Conservation (phyloP, 495 filamentous ascomycete species). For the Aspergillus egyptiacus region DNA sequence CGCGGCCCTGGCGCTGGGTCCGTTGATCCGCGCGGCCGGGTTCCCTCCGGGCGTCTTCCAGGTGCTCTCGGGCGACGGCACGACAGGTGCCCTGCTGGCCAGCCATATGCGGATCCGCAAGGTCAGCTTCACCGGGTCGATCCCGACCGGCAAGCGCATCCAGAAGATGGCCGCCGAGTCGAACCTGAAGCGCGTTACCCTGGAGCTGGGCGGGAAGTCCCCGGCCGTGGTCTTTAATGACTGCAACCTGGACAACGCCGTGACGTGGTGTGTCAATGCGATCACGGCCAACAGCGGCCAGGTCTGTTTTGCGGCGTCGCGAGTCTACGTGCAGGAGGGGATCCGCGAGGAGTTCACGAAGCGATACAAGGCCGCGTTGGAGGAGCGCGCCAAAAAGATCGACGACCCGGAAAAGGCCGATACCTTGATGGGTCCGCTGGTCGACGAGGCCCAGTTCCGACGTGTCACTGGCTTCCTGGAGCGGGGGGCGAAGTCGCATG, state of each 20-base stretch:
- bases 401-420: not conserved
- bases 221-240: not conserved
- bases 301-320: not conserved
- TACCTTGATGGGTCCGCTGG: not conserved
- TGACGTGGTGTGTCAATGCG: not conserved
- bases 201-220: not conserved
- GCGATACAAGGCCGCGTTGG: not conserved
- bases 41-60: slow-evolving; percentile 86
- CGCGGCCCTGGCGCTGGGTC: slow-evolving; percentile 82
- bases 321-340: not conserved
- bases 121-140: slow-evolving; percentile 84
- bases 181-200: not conserved
- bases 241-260: not conserved
- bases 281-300: not conserved
- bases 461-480: not conserved
- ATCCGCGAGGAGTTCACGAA: not conserved
- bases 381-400: not conserved
- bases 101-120: slow-evolving; percentile 80
- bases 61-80: slow-evolving; percentile 63
- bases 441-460: not conserved
- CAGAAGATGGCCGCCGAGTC: not conserved
- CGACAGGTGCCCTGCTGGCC: slow-evolving; percentile 79
- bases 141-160: slow-evolving; percentile 60
- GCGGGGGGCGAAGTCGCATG: too few relatives aligned
- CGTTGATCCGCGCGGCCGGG: slow-evolving; percentile 77